Conservation (phyloP, 139 green algal species). For the Marvania coccoides region DNA sequence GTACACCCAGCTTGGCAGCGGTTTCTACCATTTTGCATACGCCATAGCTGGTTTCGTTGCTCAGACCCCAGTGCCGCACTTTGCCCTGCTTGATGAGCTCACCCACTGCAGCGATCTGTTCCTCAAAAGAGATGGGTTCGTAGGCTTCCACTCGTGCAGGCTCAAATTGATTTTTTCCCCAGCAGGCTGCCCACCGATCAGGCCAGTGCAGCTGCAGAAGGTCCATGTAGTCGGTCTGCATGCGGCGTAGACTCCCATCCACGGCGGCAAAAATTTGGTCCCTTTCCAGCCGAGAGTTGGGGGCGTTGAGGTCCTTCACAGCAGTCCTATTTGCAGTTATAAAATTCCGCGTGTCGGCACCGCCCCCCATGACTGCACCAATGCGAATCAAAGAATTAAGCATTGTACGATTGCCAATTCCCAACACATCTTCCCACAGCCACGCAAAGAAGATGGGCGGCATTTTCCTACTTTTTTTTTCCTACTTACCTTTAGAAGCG, state of each 20-base stretch:
- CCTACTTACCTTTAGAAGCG: slow-evolving; percentile 67
- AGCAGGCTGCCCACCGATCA: slow-evolving; percentile 52
- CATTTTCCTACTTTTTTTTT: too few relatives aligned
- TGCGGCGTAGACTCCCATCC: slow-evolving; percentile 48
- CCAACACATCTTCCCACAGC: too few relatives aligned
- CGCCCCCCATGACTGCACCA: slow-evolving; percentile 34
- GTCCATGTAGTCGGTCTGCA: slow-evolving; percentile 76
- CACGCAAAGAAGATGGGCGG: too few relatives aligned
- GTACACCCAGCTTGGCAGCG: slow-evolving; percentile 43
- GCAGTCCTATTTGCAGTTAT: slow-evolving; percentile 56
- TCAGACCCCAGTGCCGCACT: slow-evolving; percentile 78
- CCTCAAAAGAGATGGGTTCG: slow-evolving; percentile 61
- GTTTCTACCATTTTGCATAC: slow-evolving; percentile 51
- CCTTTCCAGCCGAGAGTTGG: slow-evolving; percentile 26
- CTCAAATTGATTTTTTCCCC: slow-evolving; percentile 61
- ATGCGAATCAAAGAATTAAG: slow-evolving; percentile 55
- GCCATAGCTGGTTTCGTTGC: slow-evolving; percentile 79
- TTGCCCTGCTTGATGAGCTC: slow-evolving; percentile 75
- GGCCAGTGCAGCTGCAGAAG: slow-evolving; percentile 77
- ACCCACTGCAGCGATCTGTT: slow-evolving; percentile 70
- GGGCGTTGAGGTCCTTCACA: slow-evolving; percentile 33
- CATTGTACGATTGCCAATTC: slow-evolving; percentile 63
- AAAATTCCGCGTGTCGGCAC: slow-evolving; percentile 70
- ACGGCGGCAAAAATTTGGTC: slow-evolving; percentile 61
- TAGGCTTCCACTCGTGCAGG: slow-evolving; percentile 32